Percentiles rank a stretch among this genome's conserved stretches.
Evolutionary conservation across 768 basidiomycete species (phyloP).

Genomic region (Steccherinum ochraceum): DNA sequence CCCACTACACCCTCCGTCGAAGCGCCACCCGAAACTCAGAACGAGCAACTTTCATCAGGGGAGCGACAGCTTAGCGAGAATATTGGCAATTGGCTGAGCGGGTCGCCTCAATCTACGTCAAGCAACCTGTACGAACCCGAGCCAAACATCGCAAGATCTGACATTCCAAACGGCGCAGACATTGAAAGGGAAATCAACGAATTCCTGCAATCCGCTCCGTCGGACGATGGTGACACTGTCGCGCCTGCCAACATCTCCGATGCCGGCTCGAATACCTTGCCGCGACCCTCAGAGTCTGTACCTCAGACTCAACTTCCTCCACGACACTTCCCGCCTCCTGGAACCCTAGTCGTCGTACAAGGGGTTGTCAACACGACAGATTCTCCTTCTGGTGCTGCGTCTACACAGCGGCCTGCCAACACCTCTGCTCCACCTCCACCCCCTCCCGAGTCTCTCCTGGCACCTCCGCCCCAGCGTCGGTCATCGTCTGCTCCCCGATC

Average conservation of each 20-base stretch:
- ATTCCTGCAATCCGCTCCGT: constrained; percentile 7
- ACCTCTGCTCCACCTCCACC: constrained; percentile 12
- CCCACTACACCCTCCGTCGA: constrained; percentile 1
- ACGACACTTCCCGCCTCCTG: constrained; percentile 56
- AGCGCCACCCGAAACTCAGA: neutral
- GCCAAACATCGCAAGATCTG: neutral
- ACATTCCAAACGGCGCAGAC: constrained; percentile 1
- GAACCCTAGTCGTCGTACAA: constrained; percentile 78
- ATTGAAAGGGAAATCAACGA: constrained; percentile 16
- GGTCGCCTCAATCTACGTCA: neutral
- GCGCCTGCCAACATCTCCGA: neutral
- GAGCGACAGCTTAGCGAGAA: neutral
- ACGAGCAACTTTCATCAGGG: constrained; percentile 4
- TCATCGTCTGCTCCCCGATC: constrained; percentile 22
- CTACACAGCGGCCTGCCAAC: constrained; percentile 9
- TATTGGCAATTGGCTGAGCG: constrained; percentile 1
- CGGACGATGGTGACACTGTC: neutral
- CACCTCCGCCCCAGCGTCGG: constrained; percentile 23
- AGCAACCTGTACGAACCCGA: neutral
- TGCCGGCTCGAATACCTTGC: neutral
- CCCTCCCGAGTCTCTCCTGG: constrained; percentile 10
- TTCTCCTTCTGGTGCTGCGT: constrained; percentile 30
- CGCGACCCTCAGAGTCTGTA: neutral
- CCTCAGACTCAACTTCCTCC: constrained; percentile 5
- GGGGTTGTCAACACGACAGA: constrained; percentile 79